phyloP scores from a whole-genome alignment of 352 stramenopile species.

The Phytopythium boreale region DNA sequence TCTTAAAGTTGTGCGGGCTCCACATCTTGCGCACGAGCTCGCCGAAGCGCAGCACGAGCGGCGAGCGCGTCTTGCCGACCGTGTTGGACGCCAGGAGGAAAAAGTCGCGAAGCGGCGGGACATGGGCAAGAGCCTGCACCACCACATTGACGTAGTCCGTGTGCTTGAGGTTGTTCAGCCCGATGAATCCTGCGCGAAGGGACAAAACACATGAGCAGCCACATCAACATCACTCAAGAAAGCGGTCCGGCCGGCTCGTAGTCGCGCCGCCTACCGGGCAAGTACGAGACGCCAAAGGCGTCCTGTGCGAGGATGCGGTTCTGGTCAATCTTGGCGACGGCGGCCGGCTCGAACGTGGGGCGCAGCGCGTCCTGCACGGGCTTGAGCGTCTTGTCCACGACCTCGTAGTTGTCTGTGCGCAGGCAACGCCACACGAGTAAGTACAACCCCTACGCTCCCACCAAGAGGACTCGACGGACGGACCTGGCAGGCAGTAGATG shows the following conservation, averaged over 20 bases:
- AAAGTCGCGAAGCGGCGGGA: constrained; percentile 94
- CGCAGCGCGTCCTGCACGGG: constrained; percentile 94
- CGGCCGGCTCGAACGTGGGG: constrained; percentile 80
- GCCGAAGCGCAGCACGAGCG: constrained; percentile 91
- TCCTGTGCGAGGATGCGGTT: constrained; percentile 92
- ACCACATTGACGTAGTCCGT: constrained; percentile 98
- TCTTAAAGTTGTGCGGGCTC: constrained; percentile 98
- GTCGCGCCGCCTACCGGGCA: constrained; percentile 55
- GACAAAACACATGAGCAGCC: background rate
- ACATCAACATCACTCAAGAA: background rate
- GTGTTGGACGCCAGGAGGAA: constrained; percentile 81
- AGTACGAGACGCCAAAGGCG: constrained; percentile 95
- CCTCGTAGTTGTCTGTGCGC: constrained; percentile 95
- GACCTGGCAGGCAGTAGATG: constrained; percentile 95
- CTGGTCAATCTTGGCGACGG: constrained; percentile 89
- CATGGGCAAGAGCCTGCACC: constrained; percentile 95
- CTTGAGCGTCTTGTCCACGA: constrained; percentile 93
- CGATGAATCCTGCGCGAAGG: constrained; percentile 87
- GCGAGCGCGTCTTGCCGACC: constrained; percentile 63
- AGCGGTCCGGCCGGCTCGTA: background rate
- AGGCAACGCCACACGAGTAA: background rate
- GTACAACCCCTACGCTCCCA: background rate
- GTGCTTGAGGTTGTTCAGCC: constrained; percentile 97
- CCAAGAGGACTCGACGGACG: background rate
- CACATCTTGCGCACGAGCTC: constrained; percentile 98